Evolutionary conservation across 1,139 yeast species (phyloP).

Genomic region (Eremothecium sinecaudum): DNA sequence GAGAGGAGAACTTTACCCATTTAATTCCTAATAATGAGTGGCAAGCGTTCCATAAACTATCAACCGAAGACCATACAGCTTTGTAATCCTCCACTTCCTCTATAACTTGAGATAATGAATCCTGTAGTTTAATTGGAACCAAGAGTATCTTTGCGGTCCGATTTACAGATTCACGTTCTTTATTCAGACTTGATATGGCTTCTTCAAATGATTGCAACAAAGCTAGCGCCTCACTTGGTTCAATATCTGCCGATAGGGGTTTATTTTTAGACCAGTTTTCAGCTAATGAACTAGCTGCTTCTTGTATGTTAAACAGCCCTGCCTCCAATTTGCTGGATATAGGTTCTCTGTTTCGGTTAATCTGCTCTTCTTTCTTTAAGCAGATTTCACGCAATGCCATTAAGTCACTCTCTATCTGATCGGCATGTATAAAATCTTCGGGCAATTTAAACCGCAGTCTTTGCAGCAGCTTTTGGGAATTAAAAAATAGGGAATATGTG

Average conservation of each 20-base stretch:
- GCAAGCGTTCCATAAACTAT: conserved; percentile 45
- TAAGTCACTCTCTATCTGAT: conserved; percentile 51
- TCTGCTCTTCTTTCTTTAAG: conserved; percentile 31
- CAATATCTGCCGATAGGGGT: conserved; percentile 39
- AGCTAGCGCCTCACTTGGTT: conserved; percentile 45
- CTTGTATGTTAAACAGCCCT: conserved; percentile 37
- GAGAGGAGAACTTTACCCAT: conserved; percentile 47
- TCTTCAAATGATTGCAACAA: conserved; percentile 39
- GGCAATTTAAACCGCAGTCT: conserved; percentile 44
- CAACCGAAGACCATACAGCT: conserved; percentile 59
- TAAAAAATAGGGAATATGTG: conserved; percentile 9
- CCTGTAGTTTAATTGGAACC: conserved; percentile 31
- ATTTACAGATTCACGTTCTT: conserved; percentile 28
- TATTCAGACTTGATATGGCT: conserved; percentile 21
- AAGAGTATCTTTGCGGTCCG: conserved; percentile 39
- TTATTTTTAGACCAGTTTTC: conserved; percentile 44
- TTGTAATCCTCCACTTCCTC: conserved; percentile 52
- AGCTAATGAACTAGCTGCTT: conserved; percentile 27
- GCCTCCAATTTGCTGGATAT: conserved; percentile 37
- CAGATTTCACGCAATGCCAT: conserved; percentile 40
- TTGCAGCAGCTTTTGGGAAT: conserved; percentile 14
- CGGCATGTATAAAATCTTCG: conserved; percentile 49
- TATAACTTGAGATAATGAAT: conserved; percentile 31
- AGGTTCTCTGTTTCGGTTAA: conserved; percentile 39
- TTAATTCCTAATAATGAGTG: conserved; percentile 35